Evolutionary conservation across 1,139 yeast genomes (phyloP).

Genomic region (Taphrina flavorubra): DNA sequence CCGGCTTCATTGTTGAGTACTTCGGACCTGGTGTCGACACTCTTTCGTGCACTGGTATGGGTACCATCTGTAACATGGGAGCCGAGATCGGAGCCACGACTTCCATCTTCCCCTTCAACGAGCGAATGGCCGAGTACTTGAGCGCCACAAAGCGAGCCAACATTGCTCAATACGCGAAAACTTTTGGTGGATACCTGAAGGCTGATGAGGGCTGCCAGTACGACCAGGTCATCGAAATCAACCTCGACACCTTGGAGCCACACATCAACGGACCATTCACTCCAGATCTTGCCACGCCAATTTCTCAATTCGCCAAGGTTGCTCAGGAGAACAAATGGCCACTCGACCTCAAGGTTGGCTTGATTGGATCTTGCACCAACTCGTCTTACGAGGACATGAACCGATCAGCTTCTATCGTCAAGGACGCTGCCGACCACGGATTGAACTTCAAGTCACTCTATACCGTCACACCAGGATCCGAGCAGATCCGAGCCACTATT

Average conservation of each 20-base stretch:
- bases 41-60: conserved; percentile 99
- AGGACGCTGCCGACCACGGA: conserved; percentile 90
- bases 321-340: conserved; percentile 94
- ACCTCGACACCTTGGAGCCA: conserved; percentile 94
- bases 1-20: conserved; percentile 96
- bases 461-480: conserved; percentile 98
- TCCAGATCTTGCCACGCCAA: conserved; percentile 97
- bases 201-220: conserved; percentile 96
- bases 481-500: conserved; percentile 97
- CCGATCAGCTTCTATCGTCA: conserved; percentile 91
- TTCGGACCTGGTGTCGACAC: conserved; percentile 96
- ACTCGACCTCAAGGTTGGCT: conserved; percentile 87
- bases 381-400: conserved; percentile 99
- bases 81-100: conserved; percentile 99
- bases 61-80: conserved; percentile 99
- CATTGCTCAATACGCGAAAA: conserved; percentile 79
- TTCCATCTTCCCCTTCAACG: conserved; percentile 95
- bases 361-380: conserved; percentile 99
- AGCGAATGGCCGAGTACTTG: conserved; percentile 87
- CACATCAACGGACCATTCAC: conserved; percentile 99
- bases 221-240: conserved; percentile 93
- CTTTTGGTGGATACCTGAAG: conserved; percentile 67
- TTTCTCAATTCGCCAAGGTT: conserved; percentile 87
- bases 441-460: conserved; percentile 85
- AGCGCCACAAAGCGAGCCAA: conserved; percentile 83